A percentile compares a stretch with the other conserved stretches of the same genome.
Conservation (phyloP, 345 rosid species). For the Populus alba region DNA sequence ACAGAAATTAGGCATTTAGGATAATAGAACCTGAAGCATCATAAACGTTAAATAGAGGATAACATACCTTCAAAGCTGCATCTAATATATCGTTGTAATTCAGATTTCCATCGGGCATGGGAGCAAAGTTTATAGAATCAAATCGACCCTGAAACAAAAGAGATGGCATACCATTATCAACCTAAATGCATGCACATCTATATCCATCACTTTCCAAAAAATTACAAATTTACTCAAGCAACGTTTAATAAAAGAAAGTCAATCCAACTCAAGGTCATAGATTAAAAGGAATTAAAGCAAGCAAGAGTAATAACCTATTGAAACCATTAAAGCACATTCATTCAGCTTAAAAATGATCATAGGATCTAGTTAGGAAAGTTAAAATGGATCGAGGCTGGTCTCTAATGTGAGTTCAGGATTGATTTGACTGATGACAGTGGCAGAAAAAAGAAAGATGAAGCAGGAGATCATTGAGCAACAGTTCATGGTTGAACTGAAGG, state of each 20-base stretch:
- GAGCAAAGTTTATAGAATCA: conserved; percentile 48
- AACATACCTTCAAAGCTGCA: conserved; percentile 54
- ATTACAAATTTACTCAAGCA: neutral
- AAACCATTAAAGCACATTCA: neutral
- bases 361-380: neutral
- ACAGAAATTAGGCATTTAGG: neutral
- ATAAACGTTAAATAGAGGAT: neutral
- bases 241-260: neutral
- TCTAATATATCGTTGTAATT: conserved; percentile 51
- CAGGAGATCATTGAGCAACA: too few relatives aligned
- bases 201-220: neutral
- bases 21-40: neutral
- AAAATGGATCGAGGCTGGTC: neutral
- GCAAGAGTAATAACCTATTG: neutral
- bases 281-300: neutral
- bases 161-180: conserved; percentile 10
- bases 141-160: conserved; percentile 51
- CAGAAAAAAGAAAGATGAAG: too few relatives aligned
- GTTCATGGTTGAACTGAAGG: too few relatives aligned
- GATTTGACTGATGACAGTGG: too few relatives aligned
- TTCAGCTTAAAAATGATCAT: neutral
- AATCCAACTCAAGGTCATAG: neutral
- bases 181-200: neutral
- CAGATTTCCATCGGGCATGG: conserved; percentile 75
- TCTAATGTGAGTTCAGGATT: too few relatives aligned